These are phyloP conservation scores for Rhytidiadelphus loreus DNA, from an alignment of 225 moss, liverwort and hornwort species.

Conservation along the genomic window DNA sequence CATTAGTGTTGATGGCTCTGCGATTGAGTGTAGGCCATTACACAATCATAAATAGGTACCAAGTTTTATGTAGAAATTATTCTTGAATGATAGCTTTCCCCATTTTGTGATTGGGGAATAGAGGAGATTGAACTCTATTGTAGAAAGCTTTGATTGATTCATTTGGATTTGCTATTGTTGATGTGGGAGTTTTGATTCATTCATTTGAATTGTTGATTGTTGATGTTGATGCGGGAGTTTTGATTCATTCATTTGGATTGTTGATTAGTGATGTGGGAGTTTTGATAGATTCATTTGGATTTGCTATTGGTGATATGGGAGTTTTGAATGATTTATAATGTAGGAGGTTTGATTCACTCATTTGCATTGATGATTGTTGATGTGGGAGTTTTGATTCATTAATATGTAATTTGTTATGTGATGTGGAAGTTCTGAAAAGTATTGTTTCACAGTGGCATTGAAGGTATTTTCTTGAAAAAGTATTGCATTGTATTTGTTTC, in stretches of 20 bases:
- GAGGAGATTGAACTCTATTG: too few relatives aligned
- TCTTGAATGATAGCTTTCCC: too few relatives aligned
- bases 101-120: neutral
- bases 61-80: neutral
- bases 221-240: neutral
- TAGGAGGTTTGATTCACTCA: neutral
- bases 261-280: too few relatives aligned
- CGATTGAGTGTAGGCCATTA: neutral
- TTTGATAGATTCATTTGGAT: neutral
- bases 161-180: neutral
- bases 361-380: neutral
- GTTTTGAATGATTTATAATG: neutral
- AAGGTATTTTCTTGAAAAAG: neutral
- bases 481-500: too few relatives aligned
- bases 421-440: neutral
- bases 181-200: neutral
- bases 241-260: neutral
- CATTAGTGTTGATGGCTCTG: neutral
- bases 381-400: neutral
- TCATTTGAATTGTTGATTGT: neutral
- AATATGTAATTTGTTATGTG: neutral
- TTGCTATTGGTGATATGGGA: too few relatives aligned
- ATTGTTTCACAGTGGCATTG: neutral
- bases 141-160: neutral
- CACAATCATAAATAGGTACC: neutral